Evolutionary conservation across 306 rosid species (phyloP), one percentile per base, ranked within the genome.

Genomic region (Castanea sativa): DNA sequence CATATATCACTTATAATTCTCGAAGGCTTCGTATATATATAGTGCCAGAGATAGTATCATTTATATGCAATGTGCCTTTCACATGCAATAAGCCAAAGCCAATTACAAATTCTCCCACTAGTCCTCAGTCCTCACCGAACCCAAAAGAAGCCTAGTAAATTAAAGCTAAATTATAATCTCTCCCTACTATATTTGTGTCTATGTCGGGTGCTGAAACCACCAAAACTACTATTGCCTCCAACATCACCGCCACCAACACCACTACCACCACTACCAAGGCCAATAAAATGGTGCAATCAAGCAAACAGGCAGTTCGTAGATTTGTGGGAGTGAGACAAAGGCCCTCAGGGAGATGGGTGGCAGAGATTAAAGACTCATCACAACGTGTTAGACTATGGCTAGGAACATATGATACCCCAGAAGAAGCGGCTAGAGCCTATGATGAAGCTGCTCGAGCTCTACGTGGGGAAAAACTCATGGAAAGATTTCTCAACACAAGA

Each of bases 281-380:
- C 43, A 38, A 38, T 38, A 38, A 38, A 38, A 38, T 63, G 35
- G 45, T 67, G n/a, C 81, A 80, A 80, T 55, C 93, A 0, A 83
- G 52, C 55, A 86, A 85, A 38, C 69, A 84, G 15, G 25, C 80
- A 4, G 76, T 76, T 9, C 79, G 87, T 71, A 83, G 92, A 71
- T 94, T 89, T 80, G 88, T 94, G 73, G 98, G 98, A 43, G 97
- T 94, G 11, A 81, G 98, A 68, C 97, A 91, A 75, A 88, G 98
- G 21, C 98, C 97, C 1, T 94, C 98, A 0, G 98, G 98, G 3
- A 83, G 98, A 41, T 94, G 98, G 98, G 97, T 94, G 8, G 97
- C 98, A 14, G 97, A 94, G 83, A 94, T 92, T 82, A 94, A 94
- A 75, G 98, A 94, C 88, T 94, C 98, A 0, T 91, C 97, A 13